A percentile compares a stretch with the other conserved stretches of the same genome.
Evolutionary conservation across 768 basidiomycete genomes (phyloP).

Genomic region (Leccinum barrowsii): DNA sequence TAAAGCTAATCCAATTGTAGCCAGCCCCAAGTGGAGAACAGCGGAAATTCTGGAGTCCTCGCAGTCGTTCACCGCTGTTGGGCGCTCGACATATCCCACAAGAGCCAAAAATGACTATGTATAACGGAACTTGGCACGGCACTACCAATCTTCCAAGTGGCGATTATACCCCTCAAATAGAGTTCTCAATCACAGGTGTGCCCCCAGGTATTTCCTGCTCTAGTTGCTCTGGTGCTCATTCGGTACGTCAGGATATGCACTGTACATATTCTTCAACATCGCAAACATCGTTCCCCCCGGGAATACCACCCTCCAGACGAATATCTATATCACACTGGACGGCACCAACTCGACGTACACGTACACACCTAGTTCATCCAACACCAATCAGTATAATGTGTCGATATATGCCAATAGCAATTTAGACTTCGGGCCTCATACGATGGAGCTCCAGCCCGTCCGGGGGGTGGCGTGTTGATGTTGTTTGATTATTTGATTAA

Average conservation of each 20-base stretch:
- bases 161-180: neutral
- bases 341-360: neutral
- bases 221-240: neutral
- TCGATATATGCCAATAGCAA: constrained; percentile 10
- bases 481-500: constrained; percentile 20
- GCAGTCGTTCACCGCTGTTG: too few relatives aligned
- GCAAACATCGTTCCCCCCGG: neutral
- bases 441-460: constrained; percentile 7
- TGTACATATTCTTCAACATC: constrained; percentile 19
- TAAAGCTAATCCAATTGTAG: too few relatives aligned
- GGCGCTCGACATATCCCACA: too few relatives aligned
- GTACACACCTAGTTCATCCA: neutral
- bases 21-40: too few relatives aligned
- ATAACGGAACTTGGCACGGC: constrained; percentile 20
- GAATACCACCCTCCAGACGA: neutral
- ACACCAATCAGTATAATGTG: constrained; percentile 12
- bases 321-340: constrained; percentile 11
- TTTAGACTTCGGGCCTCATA: constrained; percentile 4
- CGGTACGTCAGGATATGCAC: constrained; percentile 1
- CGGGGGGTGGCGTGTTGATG: constrained; percentile 1
- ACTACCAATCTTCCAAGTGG: neutral
- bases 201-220: neutral
- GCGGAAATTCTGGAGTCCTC: too few relatives aligned
- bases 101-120: neutral
- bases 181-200: constrained; percentile 12